Evolutionary conservation across 1,139 yeast species (phyloP), one percentile per base, ranked within the genome.

Genomic region (Eremothecium cymbalariae): DNA sequence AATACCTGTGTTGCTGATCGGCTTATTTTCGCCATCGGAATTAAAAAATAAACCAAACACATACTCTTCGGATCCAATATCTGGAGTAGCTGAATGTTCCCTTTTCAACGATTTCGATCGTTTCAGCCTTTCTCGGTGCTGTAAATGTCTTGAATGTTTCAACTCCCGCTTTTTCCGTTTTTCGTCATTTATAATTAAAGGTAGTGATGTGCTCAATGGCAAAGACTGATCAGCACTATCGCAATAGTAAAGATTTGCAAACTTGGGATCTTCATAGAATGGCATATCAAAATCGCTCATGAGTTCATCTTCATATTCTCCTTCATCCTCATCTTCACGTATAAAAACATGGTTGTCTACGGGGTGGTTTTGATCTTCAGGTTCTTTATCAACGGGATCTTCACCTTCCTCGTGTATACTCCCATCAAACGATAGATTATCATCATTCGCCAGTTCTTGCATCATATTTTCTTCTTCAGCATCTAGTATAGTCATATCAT

Each of bases 381-480:
- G 19, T 9, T 48, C 50, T 19, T 47, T 48, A 21, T 43, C 50
- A 24, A 43, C 42, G 1, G 57, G 54, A 36, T 52, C 58, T 8
- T 47, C 38, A 4, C 56, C 57, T 6, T 48, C 51, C 37, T 53
- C 57, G 36, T 50, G 56, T 18, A 52, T 47, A 33, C 57, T 53
- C 24, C 58, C 59, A 36, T 53, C 53, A 27, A 59, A 52, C 2
- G 63, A 56, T 12, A 55, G 44, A 3, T 57, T 60, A 38, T 60
- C 62, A 36, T 57, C 64, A 39, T 64, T 62, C 38, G 63, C 62
- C 32, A 58, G 49, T 32, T 62, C 64, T 24, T 53, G 47, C 3
- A 67, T 59, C 40, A 68, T 60, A 24, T 69, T 68, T 38, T 66
- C 64, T 13, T 70, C 70, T 44, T 68, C 74, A 39, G 63, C 65